Base-by-base conservation (phyloP, 2,329 filamentous ascomycete species). In the Venturiaceae sp. region DNA sequence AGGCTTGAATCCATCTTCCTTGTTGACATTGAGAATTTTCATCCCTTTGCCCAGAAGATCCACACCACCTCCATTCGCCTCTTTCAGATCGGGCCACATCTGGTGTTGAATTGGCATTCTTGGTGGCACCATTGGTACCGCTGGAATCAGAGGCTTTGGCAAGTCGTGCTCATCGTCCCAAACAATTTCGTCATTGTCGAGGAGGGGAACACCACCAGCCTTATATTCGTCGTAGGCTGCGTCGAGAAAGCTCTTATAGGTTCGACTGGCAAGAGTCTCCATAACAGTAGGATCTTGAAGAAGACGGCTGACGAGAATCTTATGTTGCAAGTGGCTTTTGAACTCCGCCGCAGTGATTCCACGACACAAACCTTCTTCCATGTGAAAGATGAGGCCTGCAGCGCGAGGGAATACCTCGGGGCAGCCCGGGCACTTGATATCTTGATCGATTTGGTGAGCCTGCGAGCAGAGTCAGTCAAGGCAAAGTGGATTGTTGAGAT, bases 381-480 rank as follows among this genome's bases (percentile, higher is more conserved):
- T 73, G 62, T 85, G 83, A 16, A 69, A 68, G 59, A 84, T 76
- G 39, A 83, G 67, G 5, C 71, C 69, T 6, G 73, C 69, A 0
- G 81, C 80, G 9, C 73, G 72, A 13, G 67, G 69, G 66, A 83
- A 85, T 2, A 70, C 65, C 9, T 64, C 60, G 4, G 67, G 63
- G 64, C 83, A 85, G 61, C 81, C 83, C 3, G 72, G 66, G 64
- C 83, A 85, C 3, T 66, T 63, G 52, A 84, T 69, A 41, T 76
- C 69, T 60, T 83, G 81, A 5, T 75, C 68, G 6, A 75, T 66
- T 9, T 69, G 75, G 62, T 83, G 81, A 11, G 65, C 67, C 80
- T 82, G 46, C 56, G 53, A 47, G 61, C 34, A 8, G n/a, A 57
- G 44, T 14, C 19, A 37, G 3, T 23, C 21, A 60, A 44, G 39